Conservation (phyloP, 495 filamentous ascomycete genomes). For the Penicillium samsonianum region DNA sequence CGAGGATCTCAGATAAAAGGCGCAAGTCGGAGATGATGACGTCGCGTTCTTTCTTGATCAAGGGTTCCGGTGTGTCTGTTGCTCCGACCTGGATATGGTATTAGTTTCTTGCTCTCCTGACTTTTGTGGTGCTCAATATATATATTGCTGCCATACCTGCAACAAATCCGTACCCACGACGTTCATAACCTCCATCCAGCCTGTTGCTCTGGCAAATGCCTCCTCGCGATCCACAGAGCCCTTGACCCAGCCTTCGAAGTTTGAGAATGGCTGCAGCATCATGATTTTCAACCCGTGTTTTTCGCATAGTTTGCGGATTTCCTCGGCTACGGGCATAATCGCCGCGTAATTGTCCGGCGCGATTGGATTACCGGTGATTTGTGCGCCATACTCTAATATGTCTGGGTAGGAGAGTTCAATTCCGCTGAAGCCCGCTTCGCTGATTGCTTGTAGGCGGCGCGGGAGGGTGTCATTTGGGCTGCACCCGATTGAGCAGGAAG, state of each 20-base stretch:
- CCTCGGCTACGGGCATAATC: conserved; percentile 50
- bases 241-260: conserved; percentile 76
- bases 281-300: conserved; percentile 59
- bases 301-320: conserved; percentile 56
- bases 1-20: conserved; percentile 64
- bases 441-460: conserved; percentile 66
- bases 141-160: conserved; percentile 49
- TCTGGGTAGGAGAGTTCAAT: conserved; percentile 80
- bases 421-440: conserved; percentile 63
- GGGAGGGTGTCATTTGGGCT: conserved; percentile 56
- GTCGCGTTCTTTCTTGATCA: conserved; percentile 30
- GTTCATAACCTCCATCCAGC: conserved; percentile 76
- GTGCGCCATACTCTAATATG: conserved; percentile 61
- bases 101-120: background rate
- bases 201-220: conserved; percentile 63
- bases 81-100: conserved; percentile 58
- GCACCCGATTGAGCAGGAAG: conserved; percentile 64
- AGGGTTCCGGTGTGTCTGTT: conserved; percentile 57
- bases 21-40: conserved; percentile 61
- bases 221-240: conserved; percentile 59
- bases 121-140: background rate
- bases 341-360: conserved; percentile 55
- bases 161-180: conserved; percentile 69
- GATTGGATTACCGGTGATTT: conserved; percentile 52
- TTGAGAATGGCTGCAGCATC: conserved; percentile 77